Conservation (phyloP, 306 rosid genomes). For the Pachyrhizus erosus region DNA sequence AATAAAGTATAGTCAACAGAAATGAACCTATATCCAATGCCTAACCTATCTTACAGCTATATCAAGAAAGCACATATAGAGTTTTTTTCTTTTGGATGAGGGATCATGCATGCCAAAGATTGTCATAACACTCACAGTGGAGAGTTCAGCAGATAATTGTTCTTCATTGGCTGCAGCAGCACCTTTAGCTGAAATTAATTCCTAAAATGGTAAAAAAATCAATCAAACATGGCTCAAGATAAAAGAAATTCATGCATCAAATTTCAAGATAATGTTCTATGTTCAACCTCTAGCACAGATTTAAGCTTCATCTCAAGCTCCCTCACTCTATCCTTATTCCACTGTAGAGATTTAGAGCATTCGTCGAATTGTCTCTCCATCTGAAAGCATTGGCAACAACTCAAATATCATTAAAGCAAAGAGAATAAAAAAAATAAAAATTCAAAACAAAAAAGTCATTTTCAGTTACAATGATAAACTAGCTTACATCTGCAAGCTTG, state of each 20-base stretch:
- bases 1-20: background rate
- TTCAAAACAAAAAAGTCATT: background rate
- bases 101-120: background rate
- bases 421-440: constrained; percentile 12
- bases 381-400: constrained; percentile 50
- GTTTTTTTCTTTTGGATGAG: background rate
- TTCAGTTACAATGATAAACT: constrained; percentile 27
- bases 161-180: constrained; percentile 79
- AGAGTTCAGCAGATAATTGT: constrained; percentile 74
- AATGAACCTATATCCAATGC: constrained; percentile 31
- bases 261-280: constrained; percentile 18
- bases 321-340: constrained; percentile 86
- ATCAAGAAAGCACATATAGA: background rate
- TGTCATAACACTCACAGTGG: constrained; percentile 70
- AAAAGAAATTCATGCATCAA: constrained; percentile 5
- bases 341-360: constrained; percentile 73
- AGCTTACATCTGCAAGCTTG: constrained; percentile 74
- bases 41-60: constrained; percentile 13
- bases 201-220: constrained; percentile 51
- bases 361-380: constrained; percentile 74
- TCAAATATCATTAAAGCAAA: background rate
- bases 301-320: constrained; percentile 73
- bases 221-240: constrained; percentile 14
- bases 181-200: constrained; percentile 69
- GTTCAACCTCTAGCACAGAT: constrained; percentile 77